Evolutionary conservation across 2,329 filamentous ascomycete species (phyloP), one percentile per base, ranked within the genome.

Genomic region (Nigrospora sphaerica): DNA sequence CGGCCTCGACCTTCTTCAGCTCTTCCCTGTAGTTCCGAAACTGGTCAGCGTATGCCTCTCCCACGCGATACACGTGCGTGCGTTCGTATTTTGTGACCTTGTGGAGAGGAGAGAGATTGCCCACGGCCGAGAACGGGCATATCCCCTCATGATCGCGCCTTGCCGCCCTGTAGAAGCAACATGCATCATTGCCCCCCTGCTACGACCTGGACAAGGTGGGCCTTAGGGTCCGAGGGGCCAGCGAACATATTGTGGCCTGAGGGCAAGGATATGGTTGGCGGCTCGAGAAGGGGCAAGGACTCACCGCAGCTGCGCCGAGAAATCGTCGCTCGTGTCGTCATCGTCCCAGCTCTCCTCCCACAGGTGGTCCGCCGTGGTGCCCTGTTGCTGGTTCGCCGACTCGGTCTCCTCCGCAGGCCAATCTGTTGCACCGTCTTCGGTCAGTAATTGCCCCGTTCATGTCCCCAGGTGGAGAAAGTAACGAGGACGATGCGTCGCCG

Each of bases 291-390:
- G 6, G 14, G 6, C 9, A 40, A 36, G 3, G 16, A 16, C 85
- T 56, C 68, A 95, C 92, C 89, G 95, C 62, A 98, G 72, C 74
- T 97, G 92, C 61, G 87, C 81, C 12, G 90, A 93, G 67, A 98
- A 98, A 62, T 98, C 93, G 64, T 98, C 93, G 60, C 80, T 93
- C 55, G 89, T 93, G 70, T 97, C 93, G 65, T 97, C 92, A 62
- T 98, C 93, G 63, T 98, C 93, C 93, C 93, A 98, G 76, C 90
- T 96, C 77, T 98, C 93, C 70, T 98, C 93, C 93, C 93, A 98
- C 46, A 98, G 75, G 72, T 97, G 91, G 65, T 78, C 72, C 53
- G 74, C 76, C 49, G 83, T 80, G 61, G 83, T 84, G 57, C 73
- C 81, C 17, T 40, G 31, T 18, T 43, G 44, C 36, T 51, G 49